A percentile compares a stretch with the other conserved stretches of the same genome.
Evolutionary conservation across 768 basidiomycete genomes (phyloP).

Genomic region (Lyophyllum shimeji): DNA sequence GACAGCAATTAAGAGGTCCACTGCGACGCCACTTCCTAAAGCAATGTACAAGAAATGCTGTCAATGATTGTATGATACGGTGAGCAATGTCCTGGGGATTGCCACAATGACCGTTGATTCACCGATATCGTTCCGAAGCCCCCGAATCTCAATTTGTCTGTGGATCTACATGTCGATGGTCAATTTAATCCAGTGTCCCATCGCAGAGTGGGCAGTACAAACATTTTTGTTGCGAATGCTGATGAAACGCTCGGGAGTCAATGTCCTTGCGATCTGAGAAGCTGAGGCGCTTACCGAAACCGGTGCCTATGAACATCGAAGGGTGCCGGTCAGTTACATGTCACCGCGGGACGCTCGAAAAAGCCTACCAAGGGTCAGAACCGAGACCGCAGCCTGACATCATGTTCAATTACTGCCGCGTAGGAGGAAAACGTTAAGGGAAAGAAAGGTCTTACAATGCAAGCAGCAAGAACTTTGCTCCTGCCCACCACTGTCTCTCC

Average conservation of each 20-base stretch:
- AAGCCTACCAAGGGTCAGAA: slow-evolving; percentile 17
- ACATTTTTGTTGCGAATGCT: slow-evolving; percentile 31
- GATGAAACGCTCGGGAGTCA: not conserved
- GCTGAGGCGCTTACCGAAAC: slow-evolving; percentile 11
- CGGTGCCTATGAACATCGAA: slow-evolving; percentile 9
- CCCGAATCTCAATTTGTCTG: slow-evolving; percentile 20
- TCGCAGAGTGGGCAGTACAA: slow-evolving; percentile 6
- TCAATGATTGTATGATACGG: not conserved
- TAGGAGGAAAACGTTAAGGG: too few species aligned
- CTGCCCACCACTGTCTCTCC: slow-evolving; percentile 16
- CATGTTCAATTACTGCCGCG: not conserved
- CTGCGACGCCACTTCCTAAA: slow-evolving; percentile 34
- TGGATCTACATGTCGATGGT: slow-evolving; percentile 16
- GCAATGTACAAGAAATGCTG: slow-evolving; percentile 31
- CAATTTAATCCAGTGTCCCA: not conserved
- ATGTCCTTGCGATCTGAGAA: too few species aligned
- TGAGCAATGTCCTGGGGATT: not conserved
- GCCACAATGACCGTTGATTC: not conserved
- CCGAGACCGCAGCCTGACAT: slow-evolving; percentile 11
- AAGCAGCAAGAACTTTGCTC: slow-evolving; percentile 14
- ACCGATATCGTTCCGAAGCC: slow-evolving; percentile 27
- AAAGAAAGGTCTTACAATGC: slow-evolving; percentile 18
- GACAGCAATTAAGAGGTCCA: slow-evolving; percentile 38
- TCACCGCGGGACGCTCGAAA: not conserved
- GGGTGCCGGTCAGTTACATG: not conserved